A percentile compares a stretch with the other conserved stretches of the same genome.
Conservation (phyloP, 495 filamentous ascomycete genomes). For the Penicillium pulvis region DNA sequence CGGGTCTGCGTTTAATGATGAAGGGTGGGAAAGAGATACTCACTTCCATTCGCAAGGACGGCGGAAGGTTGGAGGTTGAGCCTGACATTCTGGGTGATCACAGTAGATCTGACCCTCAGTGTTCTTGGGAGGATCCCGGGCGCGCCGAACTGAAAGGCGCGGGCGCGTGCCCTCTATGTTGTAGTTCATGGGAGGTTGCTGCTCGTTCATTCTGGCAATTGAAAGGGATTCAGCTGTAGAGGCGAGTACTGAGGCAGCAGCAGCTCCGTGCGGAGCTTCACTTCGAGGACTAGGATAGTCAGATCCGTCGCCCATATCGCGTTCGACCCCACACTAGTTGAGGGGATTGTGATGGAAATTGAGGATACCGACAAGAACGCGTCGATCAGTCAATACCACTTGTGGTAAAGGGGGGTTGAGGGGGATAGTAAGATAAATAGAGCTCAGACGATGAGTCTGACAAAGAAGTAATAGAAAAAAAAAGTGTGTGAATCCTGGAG, state of each 20-base stretch:
- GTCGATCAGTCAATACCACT: constrained; percentile 21
- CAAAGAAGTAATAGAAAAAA: background rate
- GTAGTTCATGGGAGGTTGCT: constrained; percentile 34
- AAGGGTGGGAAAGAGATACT: constrained; percentile 36
- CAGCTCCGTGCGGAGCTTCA: constrained; percentile 47
- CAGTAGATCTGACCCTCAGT: constrained; percentile 70
- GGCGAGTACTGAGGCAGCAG: constrained; percentile 41
- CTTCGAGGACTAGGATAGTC: constrained; percentile 56
- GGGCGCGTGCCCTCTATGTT: constrained; percentile 44
- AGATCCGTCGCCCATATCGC: constrained; percentile 53
- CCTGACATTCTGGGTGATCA: constrained; percentile 59
- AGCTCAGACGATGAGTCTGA: background rate
- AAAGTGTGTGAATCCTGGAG: background rate
- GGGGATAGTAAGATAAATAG: background rate
- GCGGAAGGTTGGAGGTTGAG: constrained; percentile 61
- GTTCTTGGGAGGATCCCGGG: constrained; percentile 63
- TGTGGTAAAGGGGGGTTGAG: background rate
- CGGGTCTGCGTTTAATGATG: background rate
- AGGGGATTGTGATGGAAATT: constrained; percentile 27
- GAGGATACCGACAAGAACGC: constrained; percentile 30
- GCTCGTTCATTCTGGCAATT: constrained; percentile 45
- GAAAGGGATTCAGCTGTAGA: constrained; percentile 40
- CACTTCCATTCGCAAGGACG: constrained; percentile 93
- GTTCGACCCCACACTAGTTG: constrained; percentile 38
- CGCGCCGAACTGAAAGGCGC: constrained; percentile 49